A percentile compares a stretch with the other conserved stretches of the same genome.
phyloP scores from a whole-genome alignment of 192 early-diverging fungal species.

The Geranomyces michiganensis region DNA sequence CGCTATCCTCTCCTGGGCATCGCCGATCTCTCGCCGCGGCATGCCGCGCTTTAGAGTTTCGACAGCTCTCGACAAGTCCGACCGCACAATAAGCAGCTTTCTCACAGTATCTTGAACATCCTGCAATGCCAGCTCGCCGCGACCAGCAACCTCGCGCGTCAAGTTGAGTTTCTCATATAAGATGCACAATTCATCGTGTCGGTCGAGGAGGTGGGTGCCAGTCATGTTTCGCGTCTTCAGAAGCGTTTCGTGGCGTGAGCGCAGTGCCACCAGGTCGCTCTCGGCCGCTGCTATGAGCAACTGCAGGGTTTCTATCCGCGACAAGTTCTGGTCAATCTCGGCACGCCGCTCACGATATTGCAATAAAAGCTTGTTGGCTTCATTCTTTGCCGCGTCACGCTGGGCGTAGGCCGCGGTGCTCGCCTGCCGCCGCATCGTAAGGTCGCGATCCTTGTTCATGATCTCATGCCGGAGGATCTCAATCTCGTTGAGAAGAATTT shows the following conservation, averaged over 20 bases:
- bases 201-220: slow-evolving; percentile 60
- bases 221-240: slow-evolving; percentile 56
- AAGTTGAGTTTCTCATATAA: slow-evolving; percentile 61
- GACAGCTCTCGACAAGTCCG: slow-evolving; percentile 45
- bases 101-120: slow-evolving; percentile 48
- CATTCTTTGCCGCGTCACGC: slow-evolving; percentile 62
- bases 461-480: slow-evolving; percentile 67
- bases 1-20: slow-evolving; percentile 31
- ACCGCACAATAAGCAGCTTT: slow-evolving; percentile 44
- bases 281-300: slow-evolving; percentile 55
- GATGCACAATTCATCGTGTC: slow-evolving; percentile 66
- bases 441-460: slow-evolving; percentile 57
- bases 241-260: slow-evolving; percentile 51
- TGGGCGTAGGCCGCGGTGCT: slow-evolving; percentile 59
- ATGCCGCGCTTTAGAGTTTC: slow-evolving; percentile 46
- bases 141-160: slow-evolving; percentile 41
- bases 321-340: slow-evolving; percentile 62
- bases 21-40: slow-evolving; percentile 23
- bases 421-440: slow-evolving; percentile 55
- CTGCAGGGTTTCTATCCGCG: slow-evolving; percentile 61
- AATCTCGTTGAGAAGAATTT: slow-evolving; percentile 65
- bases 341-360: slow-evolving; percentile 56
- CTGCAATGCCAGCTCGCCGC: slow-evolving; percentile 45
- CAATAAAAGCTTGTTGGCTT: slow-evolving; percentile 61
- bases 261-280: slow-evolving; percentile 54